Evolutionary conservation across 768 basidiomycete genomes (phyloP).

Genomic region (Serpula lacrymans): DNA sequence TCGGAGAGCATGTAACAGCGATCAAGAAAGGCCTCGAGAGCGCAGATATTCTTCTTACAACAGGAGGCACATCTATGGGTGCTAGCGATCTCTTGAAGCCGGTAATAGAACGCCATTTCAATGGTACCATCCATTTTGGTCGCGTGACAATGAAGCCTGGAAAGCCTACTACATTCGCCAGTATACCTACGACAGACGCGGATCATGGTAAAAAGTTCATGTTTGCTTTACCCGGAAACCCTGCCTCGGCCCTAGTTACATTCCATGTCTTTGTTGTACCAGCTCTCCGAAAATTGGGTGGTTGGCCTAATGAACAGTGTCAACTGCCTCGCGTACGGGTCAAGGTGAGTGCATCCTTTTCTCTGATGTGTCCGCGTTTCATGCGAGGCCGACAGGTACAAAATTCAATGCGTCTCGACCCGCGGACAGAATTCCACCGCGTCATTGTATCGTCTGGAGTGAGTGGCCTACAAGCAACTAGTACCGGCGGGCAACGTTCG

Average conservation of each 20-base stretch:
- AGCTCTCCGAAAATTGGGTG: slow-evolving; percentile 68
- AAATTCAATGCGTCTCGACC: slow-evolving; percentile 61
- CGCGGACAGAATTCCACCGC: slow-evolving; percentile 81
- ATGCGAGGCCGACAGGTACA: slow-evolving; percentile 41
- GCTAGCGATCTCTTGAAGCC: slow-evolving; percentile 85
- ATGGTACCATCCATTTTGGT: slow-evolving; percentile 81
- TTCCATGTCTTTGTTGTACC: slow-evolving; percentile 85
- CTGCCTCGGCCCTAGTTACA: slow-evolving; percentile 82
- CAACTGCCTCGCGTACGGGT: slow-evolving; percentile 63
- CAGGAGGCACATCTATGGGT: slow-evolving; percentile 92
- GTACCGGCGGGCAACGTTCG: slow-evolving; percentile 85
- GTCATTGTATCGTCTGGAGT: slow-evolving; percentile 49
- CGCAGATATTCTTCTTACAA: slow-evolving; percentile 79
- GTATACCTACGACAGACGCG: slow-evolving; percentile 45
- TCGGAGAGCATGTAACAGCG: slow-evolving; percentile 54
- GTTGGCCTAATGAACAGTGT: slow-evolving; percentile 52
- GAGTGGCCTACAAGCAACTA: slow-evolving; percentile 59
- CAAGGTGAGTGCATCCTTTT: slow-evolving; percentile 42
- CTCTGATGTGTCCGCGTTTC: neutral
- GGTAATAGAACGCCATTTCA: slow-evolving; percentile 75
- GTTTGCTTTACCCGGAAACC: slow-evolving; percentile 88
- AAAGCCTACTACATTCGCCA: slow-evolving; percentile 90
- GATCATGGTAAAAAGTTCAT: slow-evolving; percentile 49
- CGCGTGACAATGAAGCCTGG: slow-evolving; percentile 81
- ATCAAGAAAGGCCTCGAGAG: slow-evolving; percentile 53